These are phyloP conservation scores for Hypoxylon lienhwacheense DNA, from an alignment of 495 filamentous ascomycete species.

Conservation along the genomic window DNA sequence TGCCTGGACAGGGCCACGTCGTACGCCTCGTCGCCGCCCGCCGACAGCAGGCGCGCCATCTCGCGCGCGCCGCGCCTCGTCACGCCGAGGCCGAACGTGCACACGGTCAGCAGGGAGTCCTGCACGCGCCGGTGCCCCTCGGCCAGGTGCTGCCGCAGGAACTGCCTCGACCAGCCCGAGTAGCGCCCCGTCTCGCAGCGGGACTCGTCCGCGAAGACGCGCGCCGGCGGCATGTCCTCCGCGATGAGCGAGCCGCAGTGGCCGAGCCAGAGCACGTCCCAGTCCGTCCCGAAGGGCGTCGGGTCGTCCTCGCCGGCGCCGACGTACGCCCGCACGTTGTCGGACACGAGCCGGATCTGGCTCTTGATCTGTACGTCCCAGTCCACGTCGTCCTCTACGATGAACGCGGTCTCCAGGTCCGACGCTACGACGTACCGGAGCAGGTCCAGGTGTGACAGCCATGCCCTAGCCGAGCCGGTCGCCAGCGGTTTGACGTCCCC, in stretches of 20 bases:
- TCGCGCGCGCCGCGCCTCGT: constrained; percentile 28
- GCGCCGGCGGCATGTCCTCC: constrained; percentile 17
- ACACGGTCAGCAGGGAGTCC: constrained; percentile 43
- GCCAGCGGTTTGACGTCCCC: constrained; percentile 7
- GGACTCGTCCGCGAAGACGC: constrained; percentile 16
- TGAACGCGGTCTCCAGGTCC: constrained; percentile 48
- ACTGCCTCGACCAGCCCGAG: constrained; percentile 30
- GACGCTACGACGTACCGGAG: constrained; percentile 44
- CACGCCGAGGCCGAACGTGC: constrained; percentile 52
- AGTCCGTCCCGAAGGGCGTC: constrained; percentile 49
- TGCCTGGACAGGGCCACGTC: constrained; percentile 26
- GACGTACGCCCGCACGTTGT: constrained; percentile 34
- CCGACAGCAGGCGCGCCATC: constrained; percentile 26
- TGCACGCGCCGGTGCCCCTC: constrained; percentile 44
- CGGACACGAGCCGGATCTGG: constrained; percentile 46
- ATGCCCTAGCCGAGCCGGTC: constrained; percentile 25
- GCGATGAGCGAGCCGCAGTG: constrained; percentile 45
- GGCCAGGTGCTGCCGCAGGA: constrained; percentile 12
- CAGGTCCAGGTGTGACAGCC: constrained; percentile 42
- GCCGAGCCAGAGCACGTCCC: constrained; percentile 55
- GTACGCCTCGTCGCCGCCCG: constrained; percentile 21
- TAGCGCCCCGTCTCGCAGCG: constrained; percentile 23
- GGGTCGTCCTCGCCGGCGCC: constrained; percentile 18
- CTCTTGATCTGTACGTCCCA: constrained; percentile 50
- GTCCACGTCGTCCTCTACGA: constrained; percentile 54